phyloP scores from a whole-genome alignment of 441 rosid species.

The Codiaeum variegatum region DNA sequence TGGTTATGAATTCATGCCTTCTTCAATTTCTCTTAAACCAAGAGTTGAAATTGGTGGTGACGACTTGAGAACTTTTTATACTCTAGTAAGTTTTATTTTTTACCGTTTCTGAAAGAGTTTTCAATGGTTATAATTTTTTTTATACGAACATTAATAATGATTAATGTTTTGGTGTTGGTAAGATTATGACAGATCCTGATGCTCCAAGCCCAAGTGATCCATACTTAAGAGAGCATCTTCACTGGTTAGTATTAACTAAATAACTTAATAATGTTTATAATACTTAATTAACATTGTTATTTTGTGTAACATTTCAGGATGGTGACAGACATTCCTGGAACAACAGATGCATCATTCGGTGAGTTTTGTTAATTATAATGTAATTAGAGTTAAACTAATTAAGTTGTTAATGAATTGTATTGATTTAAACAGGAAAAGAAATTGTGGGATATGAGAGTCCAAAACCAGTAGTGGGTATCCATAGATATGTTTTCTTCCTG shows the following conservation, averaged over 20 bases:
- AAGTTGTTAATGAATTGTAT: not conserved
- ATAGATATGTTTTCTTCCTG: slow-evolving; percentile 70
- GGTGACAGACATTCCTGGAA: slow-evolving; percentile 88
- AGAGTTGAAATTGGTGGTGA: slow-evolving; percentile 61
- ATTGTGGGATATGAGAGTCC: slow-evolving; percentile 63
- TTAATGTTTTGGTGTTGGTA: not conserved
- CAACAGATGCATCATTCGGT: slow-evolving; percentile 46
- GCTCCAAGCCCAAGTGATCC: slow-evolving; percentile 96
- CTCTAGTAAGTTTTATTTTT: slow-evolving; percentile 38
- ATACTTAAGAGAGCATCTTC: slow-evolving; percentile 75
- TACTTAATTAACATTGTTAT: not conserved
- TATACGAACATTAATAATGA: not conserved
- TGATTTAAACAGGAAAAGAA: slow-evolving; percentile 52
- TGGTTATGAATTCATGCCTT: slow-evolving; percentile 82
- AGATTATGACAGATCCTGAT: slow-evolving; percentile 90
- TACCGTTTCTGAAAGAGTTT: too few relatives aligned
- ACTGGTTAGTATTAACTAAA: slow-evolving; percentile 45
- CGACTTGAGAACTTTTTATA: slow-evolving; percentile 55
- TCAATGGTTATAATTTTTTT: too few relatives aligned
- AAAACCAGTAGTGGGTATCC: slow-evolving; percentile 80
- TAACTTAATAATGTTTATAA: not conserved
- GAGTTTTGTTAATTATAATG: not conserved
- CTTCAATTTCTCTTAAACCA: slow-evolving; percentile 48
- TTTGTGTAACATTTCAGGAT: slow-evolving; percentile 51
- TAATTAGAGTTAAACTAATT: not conserved